Base-by-base conservation (phyloP, 2,329 filamentous ascomycete genomes). In the Fusarium sp. region DNA sequence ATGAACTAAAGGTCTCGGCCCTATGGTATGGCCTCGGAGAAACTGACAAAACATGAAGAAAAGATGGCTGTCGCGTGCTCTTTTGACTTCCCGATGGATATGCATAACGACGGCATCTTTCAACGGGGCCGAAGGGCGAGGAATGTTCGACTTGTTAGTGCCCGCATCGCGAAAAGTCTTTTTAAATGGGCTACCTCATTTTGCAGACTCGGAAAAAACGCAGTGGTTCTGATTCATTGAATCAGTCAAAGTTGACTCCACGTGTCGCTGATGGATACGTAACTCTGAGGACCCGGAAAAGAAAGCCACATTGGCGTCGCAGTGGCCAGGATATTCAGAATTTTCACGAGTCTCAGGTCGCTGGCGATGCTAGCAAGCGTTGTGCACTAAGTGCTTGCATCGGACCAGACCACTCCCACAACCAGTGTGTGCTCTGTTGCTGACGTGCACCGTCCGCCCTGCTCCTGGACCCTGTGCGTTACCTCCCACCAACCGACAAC, bases 361-460 rank as follows among this genome's bases (percentile, higher is more conserved):
- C 39, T 22, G 39, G 36, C 53, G 49, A 55, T 56, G 54, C 43
- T 51, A 69, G 43, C 54, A 58, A 61, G 38, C 52, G 22, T 28
- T 45, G 50, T 40, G 39, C 57, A 60, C 54, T 62, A 69, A 70
- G 67, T 71, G 67, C 55, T 61, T 69, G 67, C 67, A 71, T 63
- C 49, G 63, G 33, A 56, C 44, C 63, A 67, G 42, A 26, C 62
- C 54, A 66, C 59, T 62, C 40, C 61, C 56, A 28, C 28, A 28
- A 28, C 28, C 28, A 56, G 28, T 62, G 57, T 42, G 45, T 31
- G 33, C 13, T 39, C 19, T 56, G 33, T 40, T 57, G 52, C 52
- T 67, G 60, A 65, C 60, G 60, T 36, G 62, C 55, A 51, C 57
- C 38, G 51, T 62, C 31, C 44, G 36, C 36, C 39, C 19, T 42